phyloP scores from a whole-genome alignment of 306 rosid species.

The Benincasa hispida region DNA sequence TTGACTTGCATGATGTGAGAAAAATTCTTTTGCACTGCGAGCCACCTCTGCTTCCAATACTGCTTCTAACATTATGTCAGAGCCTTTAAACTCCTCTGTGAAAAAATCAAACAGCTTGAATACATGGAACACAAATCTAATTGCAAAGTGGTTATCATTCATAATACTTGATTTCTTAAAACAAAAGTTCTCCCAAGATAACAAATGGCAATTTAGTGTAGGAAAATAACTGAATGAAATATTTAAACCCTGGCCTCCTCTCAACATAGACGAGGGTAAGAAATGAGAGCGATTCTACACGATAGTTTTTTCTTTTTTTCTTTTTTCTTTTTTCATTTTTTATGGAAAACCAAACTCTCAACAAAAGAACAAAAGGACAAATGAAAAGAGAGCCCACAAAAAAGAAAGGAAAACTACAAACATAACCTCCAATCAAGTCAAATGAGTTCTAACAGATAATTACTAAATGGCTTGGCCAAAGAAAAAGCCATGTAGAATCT shows the following conservation, averaged over 20 bases:
- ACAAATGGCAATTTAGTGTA: not conserved
- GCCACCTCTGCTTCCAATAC: conserved; percentile 84
- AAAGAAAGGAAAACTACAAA: no score
- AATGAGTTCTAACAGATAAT: no score
- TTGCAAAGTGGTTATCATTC: not conserved
- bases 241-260: not conserved
- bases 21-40: conserved; percentile 66
- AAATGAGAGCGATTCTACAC: not conserved
- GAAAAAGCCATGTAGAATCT: no score
- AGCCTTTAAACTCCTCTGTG: conserved; percentile 52
- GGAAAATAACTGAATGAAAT: not conserved
- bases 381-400: no score
- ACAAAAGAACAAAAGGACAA: no score
- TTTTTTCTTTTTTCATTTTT: no score
- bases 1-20: conserved; percentile 58
- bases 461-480: no score
- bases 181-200: not conserved
- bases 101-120: conserved; percentile 2
- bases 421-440: no score
- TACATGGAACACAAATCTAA: not conserved
- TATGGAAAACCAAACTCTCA: not conserved
- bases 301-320: no score
- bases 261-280: not conserved
- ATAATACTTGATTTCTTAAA: not conserved
- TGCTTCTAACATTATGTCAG: conserved; percentile 71